Percentiles rank a stretch among this genome's conserved stretches.
These are phyloP conservation scores for Tylopilus vinaceipallidus DNA, from an alignment of 768 basidiomycete species.

Conservation along the genomic window DNA sequence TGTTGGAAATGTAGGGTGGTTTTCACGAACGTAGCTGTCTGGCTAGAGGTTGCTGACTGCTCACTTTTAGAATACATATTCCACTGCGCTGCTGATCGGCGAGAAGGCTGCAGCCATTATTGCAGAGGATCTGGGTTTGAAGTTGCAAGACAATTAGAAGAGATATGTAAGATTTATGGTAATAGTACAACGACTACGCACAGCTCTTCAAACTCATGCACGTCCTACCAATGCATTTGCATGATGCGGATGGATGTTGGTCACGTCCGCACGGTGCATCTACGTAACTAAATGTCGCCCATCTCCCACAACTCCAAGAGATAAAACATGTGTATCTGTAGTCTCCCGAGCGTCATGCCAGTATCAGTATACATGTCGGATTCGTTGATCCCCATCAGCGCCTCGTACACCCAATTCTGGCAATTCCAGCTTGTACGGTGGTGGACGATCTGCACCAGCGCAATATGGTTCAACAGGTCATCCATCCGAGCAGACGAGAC, in stretches of 20 bases:
- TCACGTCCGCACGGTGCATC: background rate
- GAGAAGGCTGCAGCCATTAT: conserved; percentile 65
- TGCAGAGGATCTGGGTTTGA: conserved; percentile 42
- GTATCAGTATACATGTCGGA: conserved; percentile 15
- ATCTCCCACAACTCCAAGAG: conserved; percentile 31
- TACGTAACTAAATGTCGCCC: conserved; percentile 20
- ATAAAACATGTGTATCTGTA: conserved; percentile 27
- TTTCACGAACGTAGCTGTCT: no score
- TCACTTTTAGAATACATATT: conserved; percentile 38
- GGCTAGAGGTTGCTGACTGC: background rate
- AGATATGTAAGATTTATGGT: background rate
- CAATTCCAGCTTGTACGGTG: conserved; percentile 24
- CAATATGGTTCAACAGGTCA: conserved; percentile 12
- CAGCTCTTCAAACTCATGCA: no score
- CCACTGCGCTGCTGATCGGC: conserved; percentile 45
- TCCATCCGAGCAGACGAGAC: conserved; percentile 12
- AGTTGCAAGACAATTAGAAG: background rate
- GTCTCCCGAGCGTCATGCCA: conserved; percentile 7
- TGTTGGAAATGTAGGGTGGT: conserved; percentile 20
- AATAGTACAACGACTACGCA: no score
- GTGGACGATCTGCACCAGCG: conserved; percentile 14
- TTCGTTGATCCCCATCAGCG: conserved; percentile 12
- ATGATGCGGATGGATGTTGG: no score
- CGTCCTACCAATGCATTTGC: no score
- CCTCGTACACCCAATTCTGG: conserved; percentile 30